phyloP scores from a whole-genome alignment of 441 rosid genomes.

The Viola pubescens region DNA sequence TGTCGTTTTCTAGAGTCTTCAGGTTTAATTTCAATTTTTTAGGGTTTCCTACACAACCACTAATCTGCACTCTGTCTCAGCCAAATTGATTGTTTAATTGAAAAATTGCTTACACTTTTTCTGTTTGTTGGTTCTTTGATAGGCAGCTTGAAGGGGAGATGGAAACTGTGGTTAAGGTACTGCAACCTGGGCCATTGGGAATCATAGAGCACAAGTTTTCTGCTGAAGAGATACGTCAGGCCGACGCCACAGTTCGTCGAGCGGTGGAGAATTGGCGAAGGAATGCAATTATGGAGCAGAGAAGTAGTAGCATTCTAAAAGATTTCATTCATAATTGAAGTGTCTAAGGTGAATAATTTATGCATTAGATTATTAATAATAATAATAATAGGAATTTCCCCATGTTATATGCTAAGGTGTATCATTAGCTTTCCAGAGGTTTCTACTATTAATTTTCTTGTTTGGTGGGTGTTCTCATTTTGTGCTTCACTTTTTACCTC shows the following conservation, averaged over 20 bases:
- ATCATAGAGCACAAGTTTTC: conserved; percentile 81
- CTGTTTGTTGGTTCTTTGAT: background rate
- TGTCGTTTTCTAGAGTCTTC: conserved; percentile 45
- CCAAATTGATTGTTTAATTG: too few species aligned
- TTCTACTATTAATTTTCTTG: too few species aligned
- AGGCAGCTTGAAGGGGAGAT: conserved; percentile 76
- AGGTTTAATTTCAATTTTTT: conserved; percentile 22
- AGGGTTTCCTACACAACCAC: background rate
- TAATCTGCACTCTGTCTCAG: too few species aligned
- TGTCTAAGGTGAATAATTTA: too few species aligned
- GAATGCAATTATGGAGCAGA: conserved; percentile 43
- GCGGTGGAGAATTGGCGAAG: conserved; percentile 64
- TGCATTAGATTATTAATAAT: too few species aligned
- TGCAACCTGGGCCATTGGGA: conserved; percentile 87
- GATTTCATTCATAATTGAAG: conserved; percentile 41
- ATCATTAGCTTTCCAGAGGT: too few species aligned
- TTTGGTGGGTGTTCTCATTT: too few species aligned
- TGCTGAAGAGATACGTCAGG: conserved; percentile 49
- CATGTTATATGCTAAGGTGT: background rate
- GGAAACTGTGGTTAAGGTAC: conserved; percentile 72
- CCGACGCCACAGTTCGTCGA: conserved; percentile 46
- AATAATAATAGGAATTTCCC: background rate
- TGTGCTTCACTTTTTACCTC: too few species aligned
- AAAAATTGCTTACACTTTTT: background rate
- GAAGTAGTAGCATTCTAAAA: conserved; percentile 36